Evolutionary conservation across 179 eudicot species (phyloP).

Genomic region (Corrigiola litoralis): DNA sequence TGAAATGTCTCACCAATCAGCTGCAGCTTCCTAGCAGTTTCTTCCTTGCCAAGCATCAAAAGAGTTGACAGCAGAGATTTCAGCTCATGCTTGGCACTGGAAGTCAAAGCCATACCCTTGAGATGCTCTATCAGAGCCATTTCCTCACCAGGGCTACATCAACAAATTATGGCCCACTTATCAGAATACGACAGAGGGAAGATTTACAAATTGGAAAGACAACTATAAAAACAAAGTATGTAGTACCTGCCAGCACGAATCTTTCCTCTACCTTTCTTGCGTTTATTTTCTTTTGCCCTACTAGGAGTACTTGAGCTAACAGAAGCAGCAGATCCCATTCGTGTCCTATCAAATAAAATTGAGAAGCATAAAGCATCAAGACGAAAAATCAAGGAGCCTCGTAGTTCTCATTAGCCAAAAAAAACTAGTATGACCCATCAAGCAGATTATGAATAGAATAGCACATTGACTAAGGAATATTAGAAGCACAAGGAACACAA

Average conservation of each 20-base stretch:
- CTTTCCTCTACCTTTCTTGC: constrained; percentile 75
- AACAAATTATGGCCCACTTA: constrained; percentile 7
- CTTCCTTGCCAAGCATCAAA: constrained; percentile 76
- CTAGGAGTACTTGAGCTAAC: constrained; percentile 56
- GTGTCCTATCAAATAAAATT: constrained; percentile 46
- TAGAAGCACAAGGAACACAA: not conserved
- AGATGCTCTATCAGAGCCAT: constrained; percentile 88
- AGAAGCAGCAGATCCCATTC: constrained; percentile 66
- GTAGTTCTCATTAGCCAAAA: not conserved
- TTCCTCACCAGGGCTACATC: constrained; percentile 84
- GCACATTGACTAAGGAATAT: not conserved
- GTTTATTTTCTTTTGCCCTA: constrained; percentile 59
- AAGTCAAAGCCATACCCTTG: constrained; percentile 71
- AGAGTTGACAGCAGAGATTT: constrained; percentile 63
- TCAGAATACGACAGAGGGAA: not conserved
- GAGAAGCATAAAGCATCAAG: constrained; percentile 1
- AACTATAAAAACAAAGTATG: not conserved
- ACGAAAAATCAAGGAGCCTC: not conserved
- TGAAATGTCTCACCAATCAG: constrained; percentile 58
- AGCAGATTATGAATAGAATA: not conserved
- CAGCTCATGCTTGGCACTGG: constrained; percentile 64
- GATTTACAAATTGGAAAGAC: not conserved
- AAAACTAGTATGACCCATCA: not conserved
- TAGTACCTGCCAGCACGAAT: constrained; percentile 98
- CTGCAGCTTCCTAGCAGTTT: constrained; percentile 66